Percentiles rank a stretch among this genome's conserved stretches.
phyloP scores from a whole-genome alignment of 139 green algal genomes.

The Volvox reticuliferus region DNA sequence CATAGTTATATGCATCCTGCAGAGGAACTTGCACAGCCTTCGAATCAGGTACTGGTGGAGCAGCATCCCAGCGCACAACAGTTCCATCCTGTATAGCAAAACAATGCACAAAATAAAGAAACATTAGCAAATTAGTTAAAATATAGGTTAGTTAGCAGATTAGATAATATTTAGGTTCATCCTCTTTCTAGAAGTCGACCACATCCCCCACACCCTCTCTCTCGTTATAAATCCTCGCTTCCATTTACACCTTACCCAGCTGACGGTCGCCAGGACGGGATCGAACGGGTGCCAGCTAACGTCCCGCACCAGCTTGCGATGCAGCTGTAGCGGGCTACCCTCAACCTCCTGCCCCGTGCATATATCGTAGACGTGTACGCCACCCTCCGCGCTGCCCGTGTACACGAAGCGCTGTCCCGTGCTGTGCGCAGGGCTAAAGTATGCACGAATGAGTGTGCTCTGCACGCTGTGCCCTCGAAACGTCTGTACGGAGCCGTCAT shows the following conservation, averaged over 20 bases:
- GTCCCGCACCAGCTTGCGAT: constrained; percentile 87
- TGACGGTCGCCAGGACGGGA: constrained; percentile 77
- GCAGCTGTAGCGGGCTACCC: constrained; percentile 57
- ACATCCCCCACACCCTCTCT: too few species aligned
- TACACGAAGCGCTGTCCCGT: constrained; percentile 96
- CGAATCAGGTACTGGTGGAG: not conserved
- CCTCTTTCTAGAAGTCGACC: too few species aligned
- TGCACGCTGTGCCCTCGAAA: constrained; percentile 90
- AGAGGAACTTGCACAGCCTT: not conserved
- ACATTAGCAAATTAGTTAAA: too few species aligned
- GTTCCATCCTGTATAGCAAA: constrained; percentile 46
- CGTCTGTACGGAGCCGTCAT: constrained; percentile 88
- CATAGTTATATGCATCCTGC: constrained; percentile 17
- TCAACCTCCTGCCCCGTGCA: constrained; percentile 74
- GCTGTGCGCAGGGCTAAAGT: constrained; percentile 74
- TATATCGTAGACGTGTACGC: constrained; percentile 87
- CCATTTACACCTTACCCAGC: constrained; percentile 76
- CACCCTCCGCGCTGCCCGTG: constrained; percentile 79
- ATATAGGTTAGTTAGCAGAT: too few species aligned
- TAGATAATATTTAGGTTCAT: too few species aligned
- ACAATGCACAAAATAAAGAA: too few species aligned
- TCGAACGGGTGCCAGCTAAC: constrained; percentile 91
- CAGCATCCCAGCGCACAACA: constrained; percentile 18
- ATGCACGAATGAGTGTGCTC: constrained; percentile 94
- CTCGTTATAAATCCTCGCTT: too few species aligned